A percentile compares a stretch with the other conserved stretches of the same genome.
Conservation (phyloP, 1,284 basidiomycete genomes). For the Ceratobasidium sp. region DNA sequence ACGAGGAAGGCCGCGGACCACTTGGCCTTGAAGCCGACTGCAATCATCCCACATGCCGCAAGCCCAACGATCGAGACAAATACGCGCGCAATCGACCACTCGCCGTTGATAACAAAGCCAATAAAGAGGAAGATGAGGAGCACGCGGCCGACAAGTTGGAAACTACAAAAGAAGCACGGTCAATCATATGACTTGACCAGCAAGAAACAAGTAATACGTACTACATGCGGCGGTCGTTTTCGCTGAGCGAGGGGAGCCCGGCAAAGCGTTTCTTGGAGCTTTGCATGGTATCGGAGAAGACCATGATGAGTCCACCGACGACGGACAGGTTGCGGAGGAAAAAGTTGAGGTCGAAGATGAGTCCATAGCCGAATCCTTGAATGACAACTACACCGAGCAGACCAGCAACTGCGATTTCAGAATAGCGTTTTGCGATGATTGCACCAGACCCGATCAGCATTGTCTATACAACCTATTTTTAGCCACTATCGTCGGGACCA, state of each 20-base stretch:
- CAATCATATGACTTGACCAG: slow-evolving; percentile 13
- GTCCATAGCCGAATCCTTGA: slow-evolving; percentile 94
- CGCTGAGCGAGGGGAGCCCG: slow-evolving; percentile 89
- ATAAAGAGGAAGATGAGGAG: slow-evolving; percentile 99
- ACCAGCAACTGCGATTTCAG: slow-evolving; percentile 90
- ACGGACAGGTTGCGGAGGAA: slow-evolving; percentile 97
- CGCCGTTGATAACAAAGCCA: slow-evolving; percentile 95
- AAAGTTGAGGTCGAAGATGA: slow-evolving; percentile 98
- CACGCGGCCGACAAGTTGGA: slow-evolving; percentile 96
- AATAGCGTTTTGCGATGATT: slow-evolving; percentile 88
- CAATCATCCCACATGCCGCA: slow-evolving; percentile 96
- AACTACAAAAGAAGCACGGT: slow-evolving; percentile 63
- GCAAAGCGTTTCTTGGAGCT: slow-evolving; percentile 91
- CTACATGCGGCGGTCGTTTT: slow-evolving; percentile 99
- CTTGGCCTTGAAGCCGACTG: slow-evolving; percentile 99
- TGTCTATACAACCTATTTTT: slow-evolving; percentile 64
- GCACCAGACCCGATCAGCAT: slow-evolving; percentile 92
- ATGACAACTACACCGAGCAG: slow-evolving; percentile 92
- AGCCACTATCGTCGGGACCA: background rate
- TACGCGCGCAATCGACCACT: slow-evolving; percentile 88
- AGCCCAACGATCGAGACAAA: slow-evolving; percentile 90
- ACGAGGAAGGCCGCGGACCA: slow-evolving; percentile 99
- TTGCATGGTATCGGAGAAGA: slow-evolving; percentile 94
- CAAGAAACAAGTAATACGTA: slow-evolving; percentile 60
- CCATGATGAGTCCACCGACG: slow-evolving; percentile 95